Evolutionary conservation across 108 stramenopile species (phyloP), one percentile per base, ranked within the genome.

Genomic region (Conticribra weissflogii): DNA sequence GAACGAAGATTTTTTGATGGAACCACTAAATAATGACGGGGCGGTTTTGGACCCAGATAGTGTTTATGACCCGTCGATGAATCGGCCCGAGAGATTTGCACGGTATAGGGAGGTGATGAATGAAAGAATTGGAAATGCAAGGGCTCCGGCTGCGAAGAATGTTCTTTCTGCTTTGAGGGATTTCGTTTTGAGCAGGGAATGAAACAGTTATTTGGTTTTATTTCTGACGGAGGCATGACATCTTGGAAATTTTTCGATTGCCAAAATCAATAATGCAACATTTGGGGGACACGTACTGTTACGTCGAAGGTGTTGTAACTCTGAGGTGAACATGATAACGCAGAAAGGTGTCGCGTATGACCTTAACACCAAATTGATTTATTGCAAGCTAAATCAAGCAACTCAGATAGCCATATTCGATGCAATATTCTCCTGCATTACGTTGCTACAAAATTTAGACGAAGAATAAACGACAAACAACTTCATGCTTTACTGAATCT

Each of bases 151-250:
- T 3, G 77, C 67, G 24, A 73, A 66, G 52, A 67, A 67, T 34
- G 72, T 48, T 16, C 36, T 78, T 56, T 45, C 36, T 27, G 65
- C 28, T 23, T 61, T 72, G 65, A 78, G 24, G 59, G 66, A 78
- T 25, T 78, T 78, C 48, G 77, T 78, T 30, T 47, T 67, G 54
- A 76, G 75, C 54, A 61, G 54, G 27, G 67, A 76, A 59, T 76
- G 55, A 75, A 24, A 3, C 3, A 17, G 19, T 51, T 9, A 14
- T 4, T 17, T 9, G 4, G 16, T n/a, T n/a, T n/a, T 51, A 51
- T 51, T 17, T 51, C 19, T 51, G 4, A 3, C 19, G 50, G 18
- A 51, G 12, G 5, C 5, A 9, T 41, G 36, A 41, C 36, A 41
- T 41, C 36, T 41, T n/a, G n/a, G n/a, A 41, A 5, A 41, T 41